phyloP scores from a whole-genome alignment of 2,329 filamentous ascomycete genomes.

The Fusarium nisikadoi region DNA sequence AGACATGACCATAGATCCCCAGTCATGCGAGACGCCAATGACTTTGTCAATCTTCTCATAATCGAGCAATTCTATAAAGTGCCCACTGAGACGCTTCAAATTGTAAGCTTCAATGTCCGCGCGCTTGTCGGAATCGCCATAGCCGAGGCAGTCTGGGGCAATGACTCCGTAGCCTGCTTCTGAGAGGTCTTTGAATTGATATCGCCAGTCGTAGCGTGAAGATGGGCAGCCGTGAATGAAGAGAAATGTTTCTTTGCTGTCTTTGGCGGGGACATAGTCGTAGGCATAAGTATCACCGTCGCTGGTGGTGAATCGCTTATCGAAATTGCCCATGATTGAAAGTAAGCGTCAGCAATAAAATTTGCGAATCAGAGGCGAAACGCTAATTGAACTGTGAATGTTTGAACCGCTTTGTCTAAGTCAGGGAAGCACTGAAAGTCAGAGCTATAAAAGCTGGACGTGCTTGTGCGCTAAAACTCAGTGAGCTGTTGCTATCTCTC shows the following conservation, averaged over 20 bases:
- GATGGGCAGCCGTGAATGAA: constrained; percentile 37
- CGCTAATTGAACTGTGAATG: no score
- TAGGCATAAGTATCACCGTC: constrained; percentile 19
- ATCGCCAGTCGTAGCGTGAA: constrained; percentile 31
- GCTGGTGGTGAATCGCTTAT: background rate
- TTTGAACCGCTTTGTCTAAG: background rate
- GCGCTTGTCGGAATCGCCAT: constrained; percentile 32
- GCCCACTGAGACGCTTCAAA: constrained; percentile 8
- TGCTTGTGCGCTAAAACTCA: background rate
- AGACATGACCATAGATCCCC: constrained; percentile 24
- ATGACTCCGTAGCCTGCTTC: constrained; percentile 28
- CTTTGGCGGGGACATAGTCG: constrained; percentile 5
- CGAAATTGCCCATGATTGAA: background rate
- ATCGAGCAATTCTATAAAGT: constrained; percentile 29
- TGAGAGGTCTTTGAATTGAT: constrained; percentile 24
- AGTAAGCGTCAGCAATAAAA: background rate
- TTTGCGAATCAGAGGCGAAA: background rate
- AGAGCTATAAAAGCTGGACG: background rate
- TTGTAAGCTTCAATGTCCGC: constrained; percentile 22
- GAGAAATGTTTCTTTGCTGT: constrained; percentile 20
- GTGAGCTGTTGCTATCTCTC: background rate
- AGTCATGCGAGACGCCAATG: constrained; percentile 34
- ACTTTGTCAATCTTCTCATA: constrained; percentile 15
- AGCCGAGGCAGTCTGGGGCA: constrained; percentile 36
- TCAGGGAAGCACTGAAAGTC: background rate